Conservation (phyloP, 2,329 filamentous ascomycete genomes). For the Trichophaea hybrida region DNA sequence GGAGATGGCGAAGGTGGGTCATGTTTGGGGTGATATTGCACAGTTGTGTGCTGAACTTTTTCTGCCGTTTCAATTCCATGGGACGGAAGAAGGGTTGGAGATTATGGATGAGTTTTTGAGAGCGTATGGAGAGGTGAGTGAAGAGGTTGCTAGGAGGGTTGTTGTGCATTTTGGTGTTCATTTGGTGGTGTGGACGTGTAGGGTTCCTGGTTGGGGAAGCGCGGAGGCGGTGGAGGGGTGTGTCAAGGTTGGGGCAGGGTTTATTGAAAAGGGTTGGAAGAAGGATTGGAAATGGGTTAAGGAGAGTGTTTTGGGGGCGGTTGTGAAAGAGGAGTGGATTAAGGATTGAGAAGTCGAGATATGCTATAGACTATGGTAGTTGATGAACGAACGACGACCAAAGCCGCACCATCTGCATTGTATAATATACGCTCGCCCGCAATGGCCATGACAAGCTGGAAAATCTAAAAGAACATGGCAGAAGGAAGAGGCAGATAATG, state of each 20-base stretch:
- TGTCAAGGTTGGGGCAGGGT: background rate
- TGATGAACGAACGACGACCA: no score
- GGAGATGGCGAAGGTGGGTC: background rate
- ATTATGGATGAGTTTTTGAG: background rate
- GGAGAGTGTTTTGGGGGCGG: background rate
- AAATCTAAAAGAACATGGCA: background rate
- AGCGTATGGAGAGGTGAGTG: background rate
- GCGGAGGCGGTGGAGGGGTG: background rate
- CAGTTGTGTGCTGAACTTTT: conserved; percentile 3
- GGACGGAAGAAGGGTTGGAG: background rate
- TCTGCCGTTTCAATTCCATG: background rate
- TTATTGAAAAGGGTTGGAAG: conserved; percentile 1
- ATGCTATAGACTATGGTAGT: no score
- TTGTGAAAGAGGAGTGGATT: background rate
- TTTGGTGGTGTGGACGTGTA: background rate
- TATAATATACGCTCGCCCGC: no score
- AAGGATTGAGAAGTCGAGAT: background rate
- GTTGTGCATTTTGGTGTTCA: conserved; percentile 4
- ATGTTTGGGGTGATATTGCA: background rate
- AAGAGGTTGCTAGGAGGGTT: background rate
- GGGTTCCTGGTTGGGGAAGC: background rate
- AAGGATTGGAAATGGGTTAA: conserved; percentile 2
- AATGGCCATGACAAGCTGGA: no score
- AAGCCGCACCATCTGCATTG: no score
- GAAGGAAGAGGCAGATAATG: background rate